Conservation (phyloP, 352 stramenopile genomes). For the Poterioochromonas sp. region DNA sequence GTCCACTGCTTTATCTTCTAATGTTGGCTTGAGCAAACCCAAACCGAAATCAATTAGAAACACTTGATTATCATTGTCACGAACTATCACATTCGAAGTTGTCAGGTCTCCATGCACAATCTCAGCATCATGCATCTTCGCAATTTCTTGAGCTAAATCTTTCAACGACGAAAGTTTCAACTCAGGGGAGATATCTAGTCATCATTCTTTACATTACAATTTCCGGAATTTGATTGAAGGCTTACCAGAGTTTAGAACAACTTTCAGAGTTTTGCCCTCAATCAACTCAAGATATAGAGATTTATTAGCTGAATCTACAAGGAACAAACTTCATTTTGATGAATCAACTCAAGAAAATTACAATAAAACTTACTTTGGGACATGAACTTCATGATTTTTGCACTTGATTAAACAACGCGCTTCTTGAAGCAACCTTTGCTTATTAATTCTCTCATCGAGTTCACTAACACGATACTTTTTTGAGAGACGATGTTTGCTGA, state of each 20-base stretch:
- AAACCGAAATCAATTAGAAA: conserved; percentile 28
- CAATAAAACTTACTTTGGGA: not conserved
- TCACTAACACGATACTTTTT: conserved; percentile 15
- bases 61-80: not conserved
- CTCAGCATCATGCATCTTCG: conserved; percentile 9
- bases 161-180: too few species aligned
- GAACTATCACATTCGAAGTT: conserved; percentile 16
- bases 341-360: not conserved
- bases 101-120: conserved; percentile 24
- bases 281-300: not conserved
- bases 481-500: not conserved
- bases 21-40: not conserved
- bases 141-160: conserved; percentile 7
- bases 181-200: too few species aligned
- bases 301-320: not conserved
- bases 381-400: not conserved
- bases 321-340: too few species aligned
- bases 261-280: not conserved
- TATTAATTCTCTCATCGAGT: conserved; percentile 16
- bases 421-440: conserved; percentile 3
- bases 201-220: too few species aligned
- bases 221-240: too few species aligned
- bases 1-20: conserved; percentile 33
- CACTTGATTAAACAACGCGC: conserved; percentile 8
- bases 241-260: too few species aligned